Conservation (phyloP, 1,284 basidiomycete species). For the Marasmius sp. region DNA sequence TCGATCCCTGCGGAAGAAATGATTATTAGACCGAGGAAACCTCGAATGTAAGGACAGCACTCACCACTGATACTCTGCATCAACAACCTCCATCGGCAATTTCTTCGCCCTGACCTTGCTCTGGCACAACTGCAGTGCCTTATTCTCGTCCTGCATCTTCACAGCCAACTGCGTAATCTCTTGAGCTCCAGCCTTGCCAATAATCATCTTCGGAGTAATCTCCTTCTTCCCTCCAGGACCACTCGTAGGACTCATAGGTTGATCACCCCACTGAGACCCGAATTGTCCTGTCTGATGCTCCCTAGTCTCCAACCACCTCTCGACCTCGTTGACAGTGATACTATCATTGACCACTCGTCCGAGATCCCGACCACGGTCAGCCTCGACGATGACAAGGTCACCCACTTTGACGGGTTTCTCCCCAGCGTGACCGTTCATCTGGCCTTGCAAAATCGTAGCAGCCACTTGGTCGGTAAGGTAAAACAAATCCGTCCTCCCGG, state of each 20-base stretch:
- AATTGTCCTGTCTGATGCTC: constrained; percentile 13
- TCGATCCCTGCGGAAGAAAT: constrained; percentile 68
- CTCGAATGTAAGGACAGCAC: constrained; percentile 24
- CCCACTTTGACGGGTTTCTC: constrained; percentile 66
- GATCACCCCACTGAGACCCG: constrained; percentile 33
- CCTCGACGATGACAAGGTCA: constrained; percentile 95
- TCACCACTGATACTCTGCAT: constrained; percentile 97
- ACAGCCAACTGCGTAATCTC: constrained; percentile 80
- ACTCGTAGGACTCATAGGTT: constrained; percentile 58
- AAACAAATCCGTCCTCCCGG: constrained; percentile 91
- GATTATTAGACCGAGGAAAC: neutral
- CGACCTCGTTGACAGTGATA: constrained; percentile 89
- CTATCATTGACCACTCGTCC: constrained; percentile 89
- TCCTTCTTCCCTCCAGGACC: constrained; percentile 67
- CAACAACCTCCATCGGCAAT: constrained; percentile 96
- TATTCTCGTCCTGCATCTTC: constrained; percentile 89
- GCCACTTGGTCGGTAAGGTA: constrained; percentile 70
- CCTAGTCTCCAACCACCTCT: constrained; percentile 79
- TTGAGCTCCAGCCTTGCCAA: constrained; percentile 83
- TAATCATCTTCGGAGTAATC: constrained; percentile 95
- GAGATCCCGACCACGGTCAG: constrained; percentile 91
- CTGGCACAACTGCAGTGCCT: constrained; percentile 89
- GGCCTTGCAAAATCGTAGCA: constrained; percentile 3
- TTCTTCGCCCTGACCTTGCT: constrained; percentile 91
- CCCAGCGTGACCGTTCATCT: constrained; percentile 1